Evolutionary conservation across 164 flowering plant species (phyloP).

Genomic region (Tinospora cordifolia): DNA sequence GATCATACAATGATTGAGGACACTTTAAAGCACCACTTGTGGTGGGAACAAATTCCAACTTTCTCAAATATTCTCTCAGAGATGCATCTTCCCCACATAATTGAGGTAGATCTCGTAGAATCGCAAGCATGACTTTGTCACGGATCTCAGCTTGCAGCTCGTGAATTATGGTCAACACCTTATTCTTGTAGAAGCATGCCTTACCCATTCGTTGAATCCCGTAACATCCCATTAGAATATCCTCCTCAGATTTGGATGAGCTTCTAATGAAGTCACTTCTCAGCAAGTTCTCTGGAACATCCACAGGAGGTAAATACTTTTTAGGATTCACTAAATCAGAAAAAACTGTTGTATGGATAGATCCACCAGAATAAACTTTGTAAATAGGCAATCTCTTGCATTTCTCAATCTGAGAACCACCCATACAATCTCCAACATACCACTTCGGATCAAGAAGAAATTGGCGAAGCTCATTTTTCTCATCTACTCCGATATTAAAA

Average conservation of each 20-base stretch:
- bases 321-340: conserved; percentile 54
- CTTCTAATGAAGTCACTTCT: conserved; percentile 53
- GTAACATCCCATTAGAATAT: conserved; percentile 56
- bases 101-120: conserved; percentile 75
- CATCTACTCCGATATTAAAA: conserved; percentile 39
- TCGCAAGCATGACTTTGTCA: conserved; percentile 60
- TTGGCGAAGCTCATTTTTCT: conserved; percentile 64
- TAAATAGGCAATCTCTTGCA: conserved; percentile 70
- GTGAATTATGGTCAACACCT: conserved; percentile 47
- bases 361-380: conserved; percentile 46
- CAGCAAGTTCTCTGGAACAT: conserved; percentile 45
- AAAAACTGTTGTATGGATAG: conserved; percentile 30
- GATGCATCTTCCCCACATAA: conserved; percentile 61
- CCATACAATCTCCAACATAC: conserved; percentile 52
- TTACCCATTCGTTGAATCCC: conserved; percentile 74
- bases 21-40: conserved; percentile 43
- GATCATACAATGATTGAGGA: conserved; percentile 76
- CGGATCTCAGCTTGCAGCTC: conserved; percentile 61
- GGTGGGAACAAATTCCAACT: conserved; percentile 75
- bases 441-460: conserved; percentile 84
- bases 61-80: conserved; percentile 52
- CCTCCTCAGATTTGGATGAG: conserved; percentile 56
- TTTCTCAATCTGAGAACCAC: conserved; percentile 37
- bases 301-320: conserved; percentile 69
- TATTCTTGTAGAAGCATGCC: conserved; percentile 52